Conservation (phyloP, 2,329 filamentous ascomycete species). For the Colletotrichum orbiculare region DNA sequence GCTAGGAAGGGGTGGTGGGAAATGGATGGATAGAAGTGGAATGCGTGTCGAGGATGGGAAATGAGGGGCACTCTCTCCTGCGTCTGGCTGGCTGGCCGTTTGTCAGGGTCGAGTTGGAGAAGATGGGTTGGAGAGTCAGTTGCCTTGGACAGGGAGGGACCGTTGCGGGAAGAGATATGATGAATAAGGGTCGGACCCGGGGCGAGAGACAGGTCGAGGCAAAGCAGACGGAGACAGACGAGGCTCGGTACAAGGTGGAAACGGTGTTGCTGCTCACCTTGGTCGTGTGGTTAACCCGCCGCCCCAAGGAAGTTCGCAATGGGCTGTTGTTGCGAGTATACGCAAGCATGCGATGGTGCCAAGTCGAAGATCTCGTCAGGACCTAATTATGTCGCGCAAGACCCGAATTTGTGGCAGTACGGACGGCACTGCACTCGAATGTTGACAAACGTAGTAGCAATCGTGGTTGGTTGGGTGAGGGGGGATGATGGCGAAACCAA, state of each 20-base stretch:
- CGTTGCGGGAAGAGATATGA: slow-evolving; percentile 4
- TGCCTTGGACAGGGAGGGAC: slow-evolving; percentile 6
- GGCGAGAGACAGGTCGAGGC: slow-evolving; percentile 1
- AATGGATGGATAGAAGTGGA: slow-evolving; percentile 23
- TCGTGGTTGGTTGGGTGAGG: too few species aligned
- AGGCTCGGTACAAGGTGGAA: slow-evolving; percentile 17
- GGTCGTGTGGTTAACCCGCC: too few species aligned
- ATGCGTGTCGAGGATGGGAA: slow-evolving; percentile 18
- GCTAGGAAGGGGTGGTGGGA: slow-evolving; percentile 8
- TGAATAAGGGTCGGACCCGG: neutral
- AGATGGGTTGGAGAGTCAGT: slow-evolving; percentile 1
- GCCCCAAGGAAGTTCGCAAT: too few species aligned
- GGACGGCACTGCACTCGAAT: too few species aligned
- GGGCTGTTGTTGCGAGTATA: too few species aligned
- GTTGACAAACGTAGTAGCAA: too few species aligned
- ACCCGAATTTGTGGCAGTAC: neutral
- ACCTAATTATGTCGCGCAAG: neutral
- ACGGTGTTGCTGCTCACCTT: neutral
- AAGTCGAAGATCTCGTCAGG: too few species aligned
- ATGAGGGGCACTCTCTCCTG: slow-evolving; percentile 25
- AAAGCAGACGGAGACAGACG: slow-evolving; percentile 4
- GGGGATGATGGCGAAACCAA: too few species aligned
- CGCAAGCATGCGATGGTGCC: too few species aligned
- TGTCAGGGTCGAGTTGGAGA: slow-evolving; percentile 16
- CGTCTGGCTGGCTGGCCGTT: neutral